phyloP scores from a whole-genome alignment of 331 rosid species.

The Quercus lobata region DNA sequence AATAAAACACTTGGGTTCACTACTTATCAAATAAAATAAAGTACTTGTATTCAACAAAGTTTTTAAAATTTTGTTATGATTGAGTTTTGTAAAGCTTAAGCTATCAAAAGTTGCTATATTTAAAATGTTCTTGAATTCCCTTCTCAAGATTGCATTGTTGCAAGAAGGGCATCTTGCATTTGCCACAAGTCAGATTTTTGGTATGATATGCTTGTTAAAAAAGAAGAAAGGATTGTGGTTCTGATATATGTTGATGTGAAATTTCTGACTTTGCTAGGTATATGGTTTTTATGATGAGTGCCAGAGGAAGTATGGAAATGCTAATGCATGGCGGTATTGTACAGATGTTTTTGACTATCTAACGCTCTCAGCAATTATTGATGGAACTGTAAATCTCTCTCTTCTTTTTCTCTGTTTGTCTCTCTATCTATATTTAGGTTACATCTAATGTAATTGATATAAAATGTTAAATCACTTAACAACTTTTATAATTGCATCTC shows the following conservation, averaged over 20 bases:
- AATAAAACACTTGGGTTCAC: neutral
- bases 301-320: slow-evolving; percentile 98
- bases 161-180: neutral
- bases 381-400: slow-evolving; percentile 75
- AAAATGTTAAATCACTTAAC: no score
- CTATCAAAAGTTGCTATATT: neutral
- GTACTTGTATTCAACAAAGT: no score
- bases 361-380: slow-evolving; percentile 94
- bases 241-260: neutral
- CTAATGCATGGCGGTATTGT: slow-evolving; percentile 99
- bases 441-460: no score
- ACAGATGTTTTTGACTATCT: slow-evolving; percentile 97
- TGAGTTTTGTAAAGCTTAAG: neutral
- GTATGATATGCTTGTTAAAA: neutral
- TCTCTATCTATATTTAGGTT: neutral
- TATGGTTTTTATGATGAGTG: slow-evolving; percentile 98
- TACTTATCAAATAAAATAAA: no score
- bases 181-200: neutral
- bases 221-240: neutral
- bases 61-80: neutral
- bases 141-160: neutral
- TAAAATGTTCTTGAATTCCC: neutral
- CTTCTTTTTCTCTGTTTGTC: slow-evolving; percentile 6
- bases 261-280: slow-evolving; percentile 40
- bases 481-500: neutral